Evolutionary conservation across 2,329 filamentous ascomycete genomes (phyloP).

Genomic region (Talaromyces sp.): DNA sequence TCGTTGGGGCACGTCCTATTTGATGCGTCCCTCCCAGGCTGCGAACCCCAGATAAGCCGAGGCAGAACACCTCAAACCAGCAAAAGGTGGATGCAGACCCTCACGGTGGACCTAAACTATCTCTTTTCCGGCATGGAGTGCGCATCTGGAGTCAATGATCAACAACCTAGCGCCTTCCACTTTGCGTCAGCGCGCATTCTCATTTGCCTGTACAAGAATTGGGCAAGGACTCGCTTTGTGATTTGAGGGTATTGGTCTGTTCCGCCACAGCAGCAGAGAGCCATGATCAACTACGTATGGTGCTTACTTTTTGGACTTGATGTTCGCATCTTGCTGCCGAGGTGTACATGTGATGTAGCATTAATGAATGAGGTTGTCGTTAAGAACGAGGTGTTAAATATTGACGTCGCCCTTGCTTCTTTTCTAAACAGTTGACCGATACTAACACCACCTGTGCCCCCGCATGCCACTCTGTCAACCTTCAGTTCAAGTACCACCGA

Average conservation of each 20-base stretch:
- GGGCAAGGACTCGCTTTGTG: background rate
- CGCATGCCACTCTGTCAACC: background rate
- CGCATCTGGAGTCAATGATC: constrained; percentile 2
- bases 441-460: background rate
- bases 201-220: background rate
- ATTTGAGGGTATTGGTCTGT: background rate
- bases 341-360: constrained; percentile 4
- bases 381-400: background rate
- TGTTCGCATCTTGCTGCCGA: background rate
- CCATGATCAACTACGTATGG: background rate
- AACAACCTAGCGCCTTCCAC: background rate
- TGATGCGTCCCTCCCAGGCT: too few relatives aligned
- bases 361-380: background rate
- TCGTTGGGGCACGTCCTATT: background rate
- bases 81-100: background rate
- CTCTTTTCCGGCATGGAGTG: background rate
- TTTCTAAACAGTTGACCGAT: background rate
- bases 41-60: background rate
- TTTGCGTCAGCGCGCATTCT: background rate
- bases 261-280: background rate
- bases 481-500: background rate
- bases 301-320: background rate
- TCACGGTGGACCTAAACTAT: background rate
- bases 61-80: background rate
- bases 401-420: background rate